phyloP scores from a whole-genome alignment of 2,329 filamentous ascomycete genomes.

The Aspergillus novofumigatus region DNA sequence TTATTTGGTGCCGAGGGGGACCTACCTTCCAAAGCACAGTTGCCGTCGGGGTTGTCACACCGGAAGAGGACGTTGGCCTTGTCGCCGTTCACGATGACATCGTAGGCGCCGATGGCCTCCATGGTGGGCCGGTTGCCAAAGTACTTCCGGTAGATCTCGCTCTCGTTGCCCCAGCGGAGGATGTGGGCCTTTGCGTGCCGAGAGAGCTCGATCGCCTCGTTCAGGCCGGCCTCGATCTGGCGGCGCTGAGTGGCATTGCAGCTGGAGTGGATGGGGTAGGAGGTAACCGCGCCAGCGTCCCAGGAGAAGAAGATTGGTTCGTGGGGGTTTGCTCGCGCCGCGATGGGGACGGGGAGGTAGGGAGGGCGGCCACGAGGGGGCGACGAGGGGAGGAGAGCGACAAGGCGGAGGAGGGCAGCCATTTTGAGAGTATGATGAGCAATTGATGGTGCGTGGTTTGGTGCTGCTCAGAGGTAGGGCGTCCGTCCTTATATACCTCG shows the following conservation, averaged over 20 bases:
- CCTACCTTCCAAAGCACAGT: slow-evolving; percentile 52
- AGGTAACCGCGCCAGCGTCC: slow-evolving; percentile 35
- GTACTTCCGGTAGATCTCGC: slow-evolving; percentile 61
- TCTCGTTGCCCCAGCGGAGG: slow-evolving; percentile 48
- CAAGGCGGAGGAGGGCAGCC: slow-evolving; percentile 2
- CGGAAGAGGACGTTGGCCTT: slow-evolving; percentile 58
- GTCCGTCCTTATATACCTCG: background rate
- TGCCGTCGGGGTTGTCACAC: slow-evolving; percentile 64
- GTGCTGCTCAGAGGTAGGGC: background rate
- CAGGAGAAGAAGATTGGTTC: slow-evolving; percentile 16
- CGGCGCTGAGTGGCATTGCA: slow-evolving; percentile 60
- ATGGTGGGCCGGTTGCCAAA: slow-evolving; percentile 59
- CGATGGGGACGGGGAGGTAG: background rate
- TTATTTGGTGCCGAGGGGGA: no score
- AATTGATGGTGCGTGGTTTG: background rate
- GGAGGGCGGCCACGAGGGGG: slow-evolving; percentile 9
- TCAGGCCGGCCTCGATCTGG: slow-evolving; percentile 54
- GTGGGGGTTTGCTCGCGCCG: background rate
- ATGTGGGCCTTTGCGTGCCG: slow-evolving; percentile 60
- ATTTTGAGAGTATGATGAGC: background rate
- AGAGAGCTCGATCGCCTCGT: slow-evolving; percentile 56
- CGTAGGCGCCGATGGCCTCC: slow-evolving; percentile 59
- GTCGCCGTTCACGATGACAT: slow-evolving; percentile 57
- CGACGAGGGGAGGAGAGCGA: no score
- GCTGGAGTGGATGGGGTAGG: slow-evolving; percentile 57